phyloP scores from a whole-genome alignment of 306 rosid genomes.

The Comarum palustre region DNA sequence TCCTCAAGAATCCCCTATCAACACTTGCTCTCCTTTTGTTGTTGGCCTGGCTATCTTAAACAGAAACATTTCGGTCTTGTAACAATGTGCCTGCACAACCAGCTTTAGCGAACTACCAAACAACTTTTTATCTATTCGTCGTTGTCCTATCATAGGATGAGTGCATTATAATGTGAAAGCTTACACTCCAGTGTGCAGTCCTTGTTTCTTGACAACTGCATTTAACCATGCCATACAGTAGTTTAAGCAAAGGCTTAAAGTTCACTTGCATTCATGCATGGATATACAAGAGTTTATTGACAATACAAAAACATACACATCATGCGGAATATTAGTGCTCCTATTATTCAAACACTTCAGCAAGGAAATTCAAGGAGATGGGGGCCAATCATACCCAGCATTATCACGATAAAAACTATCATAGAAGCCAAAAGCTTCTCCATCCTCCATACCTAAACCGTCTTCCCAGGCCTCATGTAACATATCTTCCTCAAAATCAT shows the following conservation, averaged over 20 bases:
- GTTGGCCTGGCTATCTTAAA: background rate
- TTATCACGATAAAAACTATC: background rate
- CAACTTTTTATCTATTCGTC: no score
- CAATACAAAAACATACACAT: background rate
- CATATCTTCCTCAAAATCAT: conserved; percentile 12
- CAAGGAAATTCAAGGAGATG: background rate
- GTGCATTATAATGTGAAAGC: background rate
- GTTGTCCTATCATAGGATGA: no score
- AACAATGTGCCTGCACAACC: background rate
- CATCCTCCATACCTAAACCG: background rate
- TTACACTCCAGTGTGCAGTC: no score
- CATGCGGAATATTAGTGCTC: background rate
- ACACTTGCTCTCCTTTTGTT: background rate
- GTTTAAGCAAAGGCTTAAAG: background rate
- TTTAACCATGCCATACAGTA: background rate
- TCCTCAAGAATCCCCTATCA: background rate
- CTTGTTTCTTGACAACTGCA: background rate
- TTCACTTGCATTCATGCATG: background rate
- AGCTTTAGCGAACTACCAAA: background rate
- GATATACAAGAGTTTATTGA: background rate
- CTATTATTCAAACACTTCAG: background rate
- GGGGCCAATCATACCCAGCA: no score
- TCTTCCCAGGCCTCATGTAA: conserved; percentile 3
- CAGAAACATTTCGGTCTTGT: background rate
- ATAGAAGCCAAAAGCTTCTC: conserved; percentile 8